phyloP scores from a whole-genome alignment of 169 alveolate genomes.

The Theileria sp. region DNA sequence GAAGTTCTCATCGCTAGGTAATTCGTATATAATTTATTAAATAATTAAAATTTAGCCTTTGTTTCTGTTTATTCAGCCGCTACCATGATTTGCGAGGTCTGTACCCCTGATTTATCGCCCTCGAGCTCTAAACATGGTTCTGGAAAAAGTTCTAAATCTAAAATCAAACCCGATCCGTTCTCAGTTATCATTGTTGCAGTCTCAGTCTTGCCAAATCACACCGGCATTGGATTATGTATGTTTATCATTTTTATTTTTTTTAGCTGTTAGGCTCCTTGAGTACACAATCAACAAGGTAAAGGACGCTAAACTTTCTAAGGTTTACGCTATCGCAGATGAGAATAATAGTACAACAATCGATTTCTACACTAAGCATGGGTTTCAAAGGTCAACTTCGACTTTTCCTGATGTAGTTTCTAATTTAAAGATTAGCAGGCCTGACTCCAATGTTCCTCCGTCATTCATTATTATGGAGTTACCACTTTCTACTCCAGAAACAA shows the following conservation, averaged over 20 bases:
- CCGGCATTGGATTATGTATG: constrained; percentile 46
- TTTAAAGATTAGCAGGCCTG: background rate
- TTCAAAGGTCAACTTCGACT: constrained; percentile 10
- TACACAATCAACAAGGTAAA: constrained; percentile 45
- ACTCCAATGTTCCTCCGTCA: background rate
- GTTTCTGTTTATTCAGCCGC: constrained; percentile 37
- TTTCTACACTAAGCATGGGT: constrained; percentile 31
- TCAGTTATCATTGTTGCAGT: constrained; percentile 45
- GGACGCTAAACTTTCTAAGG: constrained; percentile 29
- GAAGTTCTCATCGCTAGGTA: constrained; percentile 46
- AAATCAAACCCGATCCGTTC: constrained; percentile 35
- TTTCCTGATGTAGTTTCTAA: background rate
- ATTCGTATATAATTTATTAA: background rate
- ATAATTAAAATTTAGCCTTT: constrained; percentile 39
- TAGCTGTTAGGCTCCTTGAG: constrained; percentile 38
- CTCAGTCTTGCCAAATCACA: constrained; percentile 34
- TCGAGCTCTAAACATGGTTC: constrained; percentile 3
- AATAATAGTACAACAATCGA: background rate
- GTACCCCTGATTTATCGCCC: constrained; percentile 33
- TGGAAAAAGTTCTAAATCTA: constrained; percentile 11
- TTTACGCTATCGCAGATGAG: constrained; percentile 49
- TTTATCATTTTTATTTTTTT: background rate
- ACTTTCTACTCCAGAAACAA: background rate
- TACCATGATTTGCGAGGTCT: constrained; percentile 40
- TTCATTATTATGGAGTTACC: constrained; percentile 12